These are phyloP conservation scores for Lunularia cruciata DNA, from an alignment of 225 moss, liverwort and hornwort genomes.

Conservation along the genomic window DNA sequence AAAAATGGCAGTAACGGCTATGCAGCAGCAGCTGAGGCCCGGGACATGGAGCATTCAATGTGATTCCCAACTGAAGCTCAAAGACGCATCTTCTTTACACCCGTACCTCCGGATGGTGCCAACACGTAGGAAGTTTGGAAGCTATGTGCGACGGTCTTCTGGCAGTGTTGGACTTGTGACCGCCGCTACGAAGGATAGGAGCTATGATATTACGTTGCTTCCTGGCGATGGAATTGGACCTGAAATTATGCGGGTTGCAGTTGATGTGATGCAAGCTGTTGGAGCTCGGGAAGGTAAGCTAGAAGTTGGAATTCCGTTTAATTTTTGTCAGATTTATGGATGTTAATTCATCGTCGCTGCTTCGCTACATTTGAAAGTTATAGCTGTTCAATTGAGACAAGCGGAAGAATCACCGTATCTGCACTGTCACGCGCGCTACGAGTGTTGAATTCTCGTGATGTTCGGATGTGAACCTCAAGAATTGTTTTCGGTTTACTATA, in stretches of 20 bases:
- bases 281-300: constrained; percentile 68
- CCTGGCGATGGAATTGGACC: constrained; percentile 98
- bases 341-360: neutral
- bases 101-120: too few relatives aligned
- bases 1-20: too few relatives aligned
- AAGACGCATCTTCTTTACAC: too few relatives aligned
- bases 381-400: neutral
- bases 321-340: too few relatives aligned
- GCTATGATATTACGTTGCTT: constrained; percentile 68
- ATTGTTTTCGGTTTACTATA: too few relatives aligned
- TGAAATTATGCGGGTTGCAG: constrained; percentile 80
- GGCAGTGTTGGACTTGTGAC: neutral
- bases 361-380: neutral
- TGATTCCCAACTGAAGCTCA: too few relatives aligned
- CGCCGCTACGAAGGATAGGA: constrained; percentile 21
- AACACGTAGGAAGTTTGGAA: constrained; percentile 10
- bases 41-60: too few relatives aligned
- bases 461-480: too few relatives aligned
- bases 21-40: too few relatives aligned
- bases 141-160: neutral
- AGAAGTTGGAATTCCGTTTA: neutral
- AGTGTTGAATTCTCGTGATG: too few relatives aligned
- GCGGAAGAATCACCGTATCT: too few relatives aligned
- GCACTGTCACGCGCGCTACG: too few relatives aligned
- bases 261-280: constrained; percentile 66